A percentile compares a stretch with the other conserved stretches of the same genome.
Conservation (phyloP, 371 early-diverging fungal genomes). For the Mucor indicus region DNA sequence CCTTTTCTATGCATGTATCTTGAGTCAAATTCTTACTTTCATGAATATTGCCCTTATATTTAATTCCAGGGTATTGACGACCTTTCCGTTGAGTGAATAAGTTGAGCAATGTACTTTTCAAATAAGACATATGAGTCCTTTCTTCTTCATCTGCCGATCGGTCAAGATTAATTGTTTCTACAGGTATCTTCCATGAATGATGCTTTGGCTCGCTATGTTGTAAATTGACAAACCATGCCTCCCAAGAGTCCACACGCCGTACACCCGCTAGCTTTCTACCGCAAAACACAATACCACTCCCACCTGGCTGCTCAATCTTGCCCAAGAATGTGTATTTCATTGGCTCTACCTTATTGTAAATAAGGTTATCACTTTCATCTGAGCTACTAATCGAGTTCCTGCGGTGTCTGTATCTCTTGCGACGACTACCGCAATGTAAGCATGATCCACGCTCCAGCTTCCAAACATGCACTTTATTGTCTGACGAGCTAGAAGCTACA, state of each 20-base stretch:
- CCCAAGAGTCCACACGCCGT: constrained; percentile 25
- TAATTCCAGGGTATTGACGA: too few species aligned
- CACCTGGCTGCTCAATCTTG: constrained; percentile 23
- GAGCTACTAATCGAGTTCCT: not conserved
- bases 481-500: constrained; percentile 27
- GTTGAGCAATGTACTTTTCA: constrained; percentile 4
- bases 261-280: constrained; percentile 34
- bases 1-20: not conserved
- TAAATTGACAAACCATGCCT: constrained; percentile 35
- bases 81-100: too few species aligned
- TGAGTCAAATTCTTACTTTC: too few species aligned
- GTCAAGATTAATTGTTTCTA: constrained; percentile 16
- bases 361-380: constrained; percentile 1
- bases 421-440: constrained; percentile 14
- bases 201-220: constrained; percentile 24
- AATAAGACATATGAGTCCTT: too few species aligned
- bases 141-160: too few species aligned
- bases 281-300: constrained; percentile 27
- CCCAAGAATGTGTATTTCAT: constrained; percentile 24
- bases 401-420: constrained; percentile 25
- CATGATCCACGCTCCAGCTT: constrained; percentile 13
- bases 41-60: too few species aligned
- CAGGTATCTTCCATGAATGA: constrained; percentile 7
- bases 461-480: constrained; percentile 34
- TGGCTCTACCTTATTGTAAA: constrained; percentile 33